These are phyloP conservation scores for Aegilops umbellulata DNA, from an alignment of 176 grass and related monocot genomes.

Conservation along the genomic window DNA sequence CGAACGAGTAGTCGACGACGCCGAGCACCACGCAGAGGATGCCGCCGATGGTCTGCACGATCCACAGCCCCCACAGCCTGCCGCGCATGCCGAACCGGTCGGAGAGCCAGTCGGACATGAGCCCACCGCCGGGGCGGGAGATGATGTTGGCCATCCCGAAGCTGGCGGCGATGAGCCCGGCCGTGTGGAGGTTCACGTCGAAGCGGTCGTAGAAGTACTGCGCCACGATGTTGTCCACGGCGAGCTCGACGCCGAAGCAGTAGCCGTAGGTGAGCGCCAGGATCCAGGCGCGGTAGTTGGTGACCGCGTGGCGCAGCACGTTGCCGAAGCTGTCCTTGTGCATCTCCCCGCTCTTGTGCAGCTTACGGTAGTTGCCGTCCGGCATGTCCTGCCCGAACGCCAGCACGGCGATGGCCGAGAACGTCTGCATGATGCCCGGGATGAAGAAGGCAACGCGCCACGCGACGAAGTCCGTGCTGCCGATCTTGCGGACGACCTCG, in stretches of 20 bases:
- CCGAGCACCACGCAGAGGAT: conserved; percentile 65
- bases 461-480: conserved; percentile 72
- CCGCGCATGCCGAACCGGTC: conserved; percentile 67
- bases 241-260: conserved; percentile 86
- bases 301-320: conserved; percentile 64
- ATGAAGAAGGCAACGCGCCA: conserved; percentile 93
- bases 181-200: conserved; percentile 57
- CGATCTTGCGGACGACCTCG: conserved; percentile 57
- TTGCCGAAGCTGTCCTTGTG: conserved; percentile 82
- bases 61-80: conserved; percentile 87
- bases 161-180: conserved; percentile 83
- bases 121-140: conserved; percentile 66
- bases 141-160: conserved; percentile 85
- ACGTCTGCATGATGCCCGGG: conserved; percentile 77
- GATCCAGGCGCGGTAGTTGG: conserved; percentile 83
- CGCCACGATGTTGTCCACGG: conserved; percentile 89
- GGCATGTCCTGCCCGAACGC: conserved; percentile 89
- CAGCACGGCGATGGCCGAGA: conserved; percentile 63
- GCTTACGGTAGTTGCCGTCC: conserved; percentile 68
- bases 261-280: conserved; percentile 86
- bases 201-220: conserved; percentile 97
- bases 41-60: conserved; percentile 66
- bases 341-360: conserved; percentile 68
- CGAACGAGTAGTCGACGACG: conserved; percentile 45
- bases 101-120: conserved; percentile 77